A percentile compares a stretch with the other conserved stretches of the same genome.
Evolutionary conservation across 805 yeast species (phyloP).

Genomic region (Wickerhamomyces pijperi): DNA sequence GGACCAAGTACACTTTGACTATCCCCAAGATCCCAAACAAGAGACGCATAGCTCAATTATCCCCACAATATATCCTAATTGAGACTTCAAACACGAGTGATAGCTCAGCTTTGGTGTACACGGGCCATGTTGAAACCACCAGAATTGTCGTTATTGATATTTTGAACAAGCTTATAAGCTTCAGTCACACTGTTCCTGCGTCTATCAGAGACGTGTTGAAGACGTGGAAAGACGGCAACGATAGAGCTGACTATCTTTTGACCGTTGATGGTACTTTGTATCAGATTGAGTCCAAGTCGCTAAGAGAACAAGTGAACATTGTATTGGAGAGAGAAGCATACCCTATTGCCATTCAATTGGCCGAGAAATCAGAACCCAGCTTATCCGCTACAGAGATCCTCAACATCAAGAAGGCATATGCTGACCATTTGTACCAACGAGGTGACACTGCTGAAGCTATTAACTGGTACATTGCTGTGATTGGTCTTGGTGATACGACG

Average conservation of each 20-base stretch:
- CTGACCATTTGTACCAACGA: conserved; percentile 57
- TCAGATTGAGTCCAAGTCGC: conserved; percentile 51
- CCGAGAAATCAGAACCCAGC: conserved; percentile 24
- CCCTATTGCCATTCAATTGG: conserved; percentile 62
- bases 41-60: conserved; percentile 21
- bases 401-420: conserved; percentile 46
- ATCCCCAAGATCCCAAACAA: not conserved
- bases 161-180: conserved; percentile 57
- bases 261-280: conserved; percentile 71
- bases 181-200: conserved; percentile 56
- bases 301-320: conserved; percentile 58
- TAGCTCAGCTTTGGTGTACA: conserved; percentile 21
- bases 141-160: conserved; percentile 60
- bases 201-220: conserved; percentile 48
- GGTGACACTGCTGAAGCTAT: conserved; percentile 62
- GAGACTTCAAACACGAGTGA: conserved; percentile 36
- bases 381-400: conserved; percentile 18
- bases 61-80: conserved; percentile 48
- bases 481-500: conserved; percentile 51
- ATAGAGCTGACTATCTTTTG: conserved; percentile 33
- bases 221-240: conserved; percentile 33
- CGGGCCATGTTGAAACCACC: conserved; percentile 31
- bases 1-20: conserved; percentile 41
- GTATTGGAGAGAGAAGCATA: conserved; percentile 61
- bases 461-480: conserved; percentile 54